Base-by-base conservation (phyloP, 2,329 filamentous ascomycete genomes). In the Sclerotinia borealis region DNA sequence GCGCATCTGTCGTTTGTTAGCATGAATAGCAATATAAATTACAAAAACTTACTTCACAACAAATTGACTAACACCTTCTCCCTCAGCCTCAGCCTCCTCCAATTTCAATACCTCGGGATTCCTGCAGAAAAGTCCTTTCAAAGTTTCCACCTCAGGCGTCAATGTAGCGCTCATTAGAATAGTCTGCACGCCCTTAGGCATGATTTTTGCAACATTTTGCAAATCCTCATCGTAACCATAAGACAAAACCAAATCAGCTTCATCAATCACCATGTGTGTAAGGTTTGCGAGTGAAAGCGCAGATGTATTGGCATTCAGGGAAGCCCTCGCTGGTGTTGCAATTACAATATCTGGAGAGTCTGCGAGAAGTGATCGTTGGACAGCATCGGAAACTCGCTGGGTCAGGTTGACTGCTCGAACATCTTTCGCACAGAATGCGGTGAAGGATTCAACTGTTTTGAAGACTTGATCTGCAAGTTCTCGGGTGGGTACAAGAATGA, bases 221-320 rank as follows among this genome's bases (percentile, higher is more conserved):
- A 99, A 82, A 71, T 98, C 95, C 65, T 96, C 90, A 64, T 93
- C 89, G 74, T 97, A 96, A 55, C 93, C 95, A 73, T 98, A 99
- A 4, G 91, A 96, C 63, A 98, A 80, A 8, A 99, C 89, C 67
- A 99, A 77, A 73, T 99, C 95, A 3, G 93, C 93, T 78, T 99
- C 95, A 75, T 99, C 95, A 60, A 99, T 86, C 0, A 98, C 90
- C 19, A 98, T 78, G 68, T 74, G 87, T 37, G 85, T 83, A 27
- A 99, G 81, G 54, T 85, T 82, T 19, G 88, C 83, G 37, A 96
- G 79, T 1, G 86, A 85, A 56, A 98, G 79, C 0, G 88, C 84
- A 13, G 87, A 85, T 58, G 81, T 86, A 72, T 90, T 90, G 71
- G 96, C 82, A 72, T 93, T 92, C 64, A 88, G 81, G 72, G 88